Evolutionary conservation across 139 green algal species (phyloP), one percentile per base, ranked within the genome.

Genomic region (Yamagishiella unicocca): DNA sequence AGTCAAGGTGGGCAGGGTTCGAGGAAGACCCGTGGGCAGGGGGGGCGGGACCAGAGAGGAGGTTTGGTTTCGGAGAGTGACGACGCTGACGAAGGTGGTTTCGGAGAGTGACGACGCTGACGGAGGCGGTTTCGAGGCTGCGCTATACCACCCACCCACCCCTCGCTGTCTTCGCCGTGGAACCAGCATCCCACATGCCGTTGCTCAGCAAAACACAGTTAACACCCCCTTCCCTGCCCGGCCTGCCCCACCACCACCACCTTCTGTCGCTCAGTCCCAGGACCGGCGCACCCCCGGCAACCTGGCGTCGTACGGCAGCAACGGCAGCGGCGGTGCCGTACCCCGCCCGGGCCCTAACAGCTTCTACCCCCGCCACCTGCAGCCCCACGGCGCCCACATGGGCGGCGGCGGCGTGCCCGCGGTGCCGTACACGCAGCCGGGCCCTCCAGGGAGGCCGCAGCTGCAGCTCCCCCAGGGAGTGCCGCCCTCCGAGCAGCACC

Each of bases 1-100:
- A 14, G 89, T 91, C 55, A 97, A 89, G 46, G 84, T 14, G 68
- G 12, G 78, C 33, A 74, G 96, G 93, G 29, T 25, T 17, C 5
- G 84, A 19, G 24, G 21, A 74, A 53, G 27, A 42, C 35, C 50
- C 46, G 55, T 71, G 17, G 29, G 6, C 6, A 71, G 62, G 62
- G 62, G 58, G 58, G 50, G 50, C 12, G 50, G 50, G 50, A 58
- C n/a, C n/a, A n/a, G n/a, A n/a, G n/a, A n/a, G n/a, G n/a, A n/a
- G n/a, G n/a, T n/a, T n/a, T n/a, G n/a, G n/a, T n/a, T n/a, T n/a
- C n/a, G n/a, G n/a, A n/a, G n/a, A n/a, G n/a, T n/a, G n/a, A n/a
- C n/a, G n/a, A n/a, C n/a, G n/a, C n/a, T n/a, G n/a, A n/a, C n/a
- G n/a, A n/a, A n/a, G n/a, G n/a, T n/a, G n/a, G n/a, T n/a, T n/a